Evolutionary conservation across 192 early-diverging fungal species (phyloP).

Genomic region (Linnemannia hyalina): DNA sequence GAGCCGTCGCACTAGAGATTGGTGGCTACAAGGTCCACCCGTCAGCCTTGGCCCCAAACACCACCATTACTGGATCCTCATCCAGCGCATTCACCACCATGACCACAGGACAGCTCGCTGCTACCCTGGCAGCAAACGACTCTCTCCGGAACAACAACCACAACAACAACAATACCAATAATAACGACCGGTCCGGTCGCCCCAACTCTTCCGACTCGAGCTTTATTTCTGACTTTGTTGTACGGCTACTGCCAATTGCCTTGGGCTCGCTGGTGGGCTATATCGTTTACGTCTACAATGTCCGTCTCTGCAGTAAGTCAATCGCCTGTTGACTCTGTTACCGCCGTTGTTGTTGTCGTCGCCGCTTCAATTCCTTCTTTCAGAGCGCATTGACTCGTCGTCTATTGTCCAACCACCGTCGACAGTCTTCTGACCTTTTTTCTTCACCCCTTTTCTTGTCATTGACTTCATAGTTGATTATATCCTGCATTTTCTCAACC

Average conservation of each 20-base stretch:
- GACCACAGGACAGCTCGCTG: slow-evolving; percentile 40
- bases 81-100: slow-evolving; percentile 26
- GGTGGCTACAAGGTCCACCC: slow-evolving; percentile 41
- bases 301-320: slow-evolving; percentile 44
- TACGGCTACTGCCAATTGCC: slow-evolving; percentile 24
- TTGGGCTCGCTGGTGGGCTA: slow-evolving; percentile 33
- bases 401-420: not conserved
- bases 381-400: not conserved
- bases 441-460: not conserved
- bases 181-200: not conserved
- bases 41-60: slow-evolving; percentile 27
- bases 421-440: not conserved
- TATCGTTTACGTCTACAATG: slow-evolving; percentile 43
- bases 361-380: not conserved
- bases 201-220: not conserved
- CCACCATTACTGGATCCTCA: not conserved
- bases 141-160: not conserved
- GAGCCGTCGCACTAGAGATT: not conserved
- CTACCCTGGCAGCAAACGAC: slow-evolving; percentile 31
- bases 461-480: slow-evolving; percentile 20
- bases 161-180: not conserved
- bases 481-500: slow-evolving; percentile 18
- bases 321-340: not conserved
- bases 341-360: not conserved
- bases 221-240: slow-evolving; percentile 1